Evolutionary conservation across 495 filamentous ascomycete species (phyloP).

Genomic region (Aspergillus biplanus): DNA sequence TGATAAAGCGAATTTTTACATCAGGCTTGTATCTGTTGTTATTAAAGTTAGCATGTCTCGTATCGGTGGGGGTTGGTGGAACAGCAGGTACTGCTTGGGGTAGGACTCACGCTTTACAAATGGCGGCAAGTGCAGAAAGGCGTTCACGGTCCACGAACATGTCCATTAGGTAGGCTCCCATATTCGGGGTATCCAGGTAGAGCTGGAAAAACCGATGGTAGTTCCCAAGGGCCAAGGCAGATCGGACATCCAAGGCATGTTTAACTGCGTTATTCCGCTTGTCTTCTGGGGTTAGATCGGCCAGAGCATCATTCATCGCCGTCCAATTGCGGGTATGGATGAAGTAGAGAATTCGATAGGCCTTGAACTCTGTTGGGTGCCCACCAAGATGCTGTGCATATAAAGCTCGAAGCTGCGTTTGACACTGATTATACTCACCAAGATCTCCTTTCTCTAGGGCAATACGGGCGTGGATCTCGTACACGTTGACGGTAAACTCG

Average conservation of each 20-base stretch:
- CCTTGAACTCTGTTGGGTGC: conserved; percentile 94
- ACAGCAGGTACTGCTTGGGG: neutral
- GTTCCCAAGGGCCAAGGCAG: conserved; percentile 88
- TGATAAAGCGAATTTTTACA: conserved; percentile 86
- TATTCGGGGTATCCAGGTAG: conserved; percentile 91
- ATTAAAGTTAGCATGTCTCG: conserved; percentile 28
- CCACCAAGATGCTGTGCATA: conserved; percentile 86
- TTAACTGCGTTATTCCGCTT: conserved; percentile 81
- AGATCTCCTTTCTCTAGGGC: conserved; percentile 97
- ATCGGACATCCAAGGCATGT: conserved; percentile 90
- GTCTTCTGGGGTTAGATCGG: conserved; percentile 96
- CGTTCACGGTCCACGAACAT: conserved; percentile 97
- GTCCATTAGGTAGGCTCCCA: conserved; percentile 98
- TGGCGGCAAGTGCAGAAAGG: conserved; percentile 81
- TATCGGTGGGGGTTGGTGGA: neutral
- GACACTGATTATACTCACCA: conserved; percentile 99
- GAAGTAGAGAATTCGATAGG: conserved; percentile 99
- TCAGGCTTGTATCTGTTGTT: conserved; percentile 83
- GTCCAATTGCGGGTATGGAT: conserved; percentile 98
- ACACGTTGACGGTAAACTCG: conserved; percentile 92
- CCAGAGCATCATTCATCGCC: conserved; percentile 95
- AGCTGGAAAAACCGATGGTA: conserved; percentile 97
- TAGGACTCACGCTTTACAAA: conserved; percentile 89
- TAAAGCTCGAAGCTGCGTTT: conserved; percentile 91
- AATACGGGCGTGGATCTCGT: conserved; percentile 97